Conservation (phyloP, 2,329 filamentous ascomycete species). For the Epichloe amarillans region DNA sequence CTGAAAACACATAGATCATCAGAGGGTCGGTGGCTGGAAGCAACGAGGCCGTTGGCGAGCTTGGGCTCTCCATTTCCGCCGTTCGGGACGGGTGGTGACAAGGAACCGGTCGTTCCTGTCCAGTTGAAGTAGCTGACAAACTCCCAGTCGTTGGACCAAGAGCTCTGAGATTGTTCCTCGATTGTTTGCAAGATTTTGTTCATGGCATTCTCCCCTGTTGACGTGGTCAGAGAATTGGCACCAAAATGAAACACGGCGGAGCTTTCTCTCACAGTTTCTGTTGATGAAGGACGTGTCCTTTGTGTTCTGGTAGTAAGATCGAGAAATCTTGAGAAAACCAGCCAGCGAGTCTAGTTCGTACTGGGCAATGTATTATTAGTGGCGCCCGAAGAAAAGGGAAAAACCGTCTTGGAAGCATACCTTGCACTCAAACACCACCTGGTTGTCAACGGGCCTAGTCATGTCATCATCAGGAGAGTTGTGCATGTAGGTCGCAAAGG, state of each 20-base stretch:
- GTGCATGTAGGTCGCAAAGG: not conserved
- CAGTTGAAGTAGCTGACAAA: conserved; percentile 18
- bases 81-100: conserved; percentile 38
- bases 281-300: conserved; percentile 54
- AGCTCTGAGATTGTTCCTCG: conserved; percentile 14
- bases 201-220: conserved; percentile 54
- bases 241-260: too few species aligned
- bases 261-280: conserved; percentile 13
- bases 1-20: conserved; percentile 67
- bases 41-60: conserved; percentile 60
- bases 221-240: conserved; percentile 27
- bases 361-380: conserved; percentile 21
- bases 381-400: not conserved
- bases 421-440: conserved; percentile 17
- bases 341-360: conserved; percentile 85
- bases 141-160: conserved; percentile 13
- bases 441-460: conserved; percentile 12
- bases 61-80: conserved; percentile 66
- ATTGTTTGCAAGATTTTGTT: conserved; percentile 14
- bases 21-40: conserved; percentile 69
- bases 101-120: conserved; percentile 14
- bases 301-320: conserved; percentile 62
- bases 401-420: conserved; percentile 1
- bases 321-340: conserved; percentile 67
- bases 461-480: not conserved